phyloP scores from a whole-genome alignment of 306 rosid species.

The Acacia confusa region DNA sequence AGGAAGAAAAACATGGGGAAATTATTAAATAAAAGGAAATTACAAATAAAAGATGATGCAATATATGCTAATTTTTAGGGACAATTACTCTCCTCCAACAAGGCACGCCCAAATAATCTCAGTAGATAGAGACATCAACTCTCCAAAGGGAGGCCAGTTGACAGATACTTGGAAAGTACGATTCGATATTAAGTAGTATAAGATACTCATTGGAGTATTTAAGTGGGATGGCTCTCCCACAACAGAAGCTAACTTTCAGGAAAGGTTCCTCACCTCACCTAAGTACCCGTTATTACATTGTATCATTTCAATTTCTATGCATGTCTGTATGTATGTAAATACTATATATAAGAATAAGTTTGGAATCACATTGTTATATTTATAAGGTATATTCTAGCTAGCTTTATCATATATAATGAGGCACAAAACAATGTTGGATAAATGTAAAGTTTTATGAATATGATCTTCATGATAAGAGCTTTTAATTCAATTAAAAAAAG shows the following conservation, averaged over 20 bases:
- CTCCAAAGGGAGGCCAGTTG: not conserved
- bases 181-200: not conserved
- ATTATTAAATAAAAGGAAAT: slow-evolving; percentile 20
- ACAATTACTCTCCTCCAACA: not conserved
- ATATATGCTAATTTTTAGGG: not conserved
- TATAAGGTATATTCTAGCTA: not conserved
- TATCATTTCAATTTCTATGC: not conserved
- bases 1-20: slow-evolving; percentile 21
- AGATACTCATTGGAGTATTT: not conserved
- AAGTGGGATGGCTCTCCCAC: not conserved
- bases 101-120: not conserved
- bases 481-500: not conserved
- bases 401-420: not conserved
- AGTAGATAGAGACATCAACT: not conserved
- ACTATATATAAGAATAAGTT: not conserved
- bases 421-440: not conserved
- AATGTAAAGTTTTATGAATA: not conserved
- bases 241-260: not conserved
- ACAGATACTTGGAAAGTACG: not conserved
- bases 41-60: not conserved
- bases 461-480: not conserved
- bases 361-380: not conserved
- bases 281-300: not conserved
- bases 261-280: not conserved
- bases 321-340: not conserved